Evolutionary conservation across 192 early-diverging fungal species (phyloP).

Genomic region (Umbelopsis isabellina): DNA sequence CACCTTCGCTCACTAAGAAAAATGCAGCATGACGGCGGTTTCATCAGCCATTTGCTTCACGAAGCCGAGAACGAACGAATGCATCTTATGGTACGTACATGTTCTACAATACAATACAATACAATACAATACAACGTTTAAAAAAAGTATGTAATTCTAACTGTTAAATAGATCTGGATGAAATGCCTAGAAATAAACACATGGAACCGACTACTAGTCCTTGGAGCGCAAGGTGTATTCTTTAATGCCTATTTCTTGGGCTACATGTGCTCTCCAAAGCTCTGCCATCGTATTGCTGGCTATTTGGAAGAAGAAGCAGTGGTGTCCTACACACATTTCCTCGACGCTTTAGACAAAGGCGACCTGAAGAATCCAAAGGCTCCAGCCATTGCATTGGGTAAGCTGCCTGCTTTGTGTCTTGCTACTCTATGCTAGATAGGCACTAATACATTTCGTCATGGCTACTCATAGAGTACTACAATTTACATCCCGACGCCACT

Average conservation of each 20-base stretch:
- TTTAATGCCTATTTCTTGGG: conserved; percentile 88
- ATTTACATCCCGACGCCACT: conserved; percentile 70
- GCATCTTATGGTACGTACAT: conserved; percentile 29
- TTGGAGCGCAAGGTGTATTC: conserved; percentile 84
- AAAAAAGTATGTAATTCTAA: conserved; percentile 56
- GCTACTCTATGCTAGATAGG: conserved; percentile 31
- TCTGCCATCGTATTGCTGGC: conserved; percentile 84
- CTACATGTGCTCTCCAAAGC: conserved; percentile 81
- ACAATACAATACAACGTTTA: too few species aligned
- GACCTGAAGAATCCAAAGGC: conserved; percentile 70
- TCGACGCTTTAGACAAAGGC: conserved; percentile 74
- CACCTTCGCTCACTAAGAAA: conserved; percentile 79
- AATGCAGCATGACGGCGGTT: conserved; percentile 85
- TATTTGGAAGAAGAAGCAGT: conserved; percentile 96
- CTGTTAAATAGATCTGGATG: conserved; percentile 64
- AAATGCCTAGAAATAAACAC: conserved; percentile 64
- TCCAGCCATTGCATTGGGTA: conserved; percentile 75
- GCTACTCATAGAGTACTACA: conserved; percentile 72
- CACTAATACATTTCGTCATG: conserved; percentile 26
- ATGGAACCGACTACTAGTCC: conserved; percentile 68
- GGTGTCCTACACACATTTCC: conserved; percentile 85
- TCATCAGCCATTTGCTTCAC: conserved; percentile 87
- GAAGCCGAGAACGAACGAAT: conserved; percentile 93
- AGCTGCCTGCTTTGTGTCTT: neutral
- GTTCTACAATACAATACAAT: too few species aligned